phyloP scores from a whole-genome alignment of 2,329 filamentous ascomycete species.

The Aspergillus tanneri region DNA sequence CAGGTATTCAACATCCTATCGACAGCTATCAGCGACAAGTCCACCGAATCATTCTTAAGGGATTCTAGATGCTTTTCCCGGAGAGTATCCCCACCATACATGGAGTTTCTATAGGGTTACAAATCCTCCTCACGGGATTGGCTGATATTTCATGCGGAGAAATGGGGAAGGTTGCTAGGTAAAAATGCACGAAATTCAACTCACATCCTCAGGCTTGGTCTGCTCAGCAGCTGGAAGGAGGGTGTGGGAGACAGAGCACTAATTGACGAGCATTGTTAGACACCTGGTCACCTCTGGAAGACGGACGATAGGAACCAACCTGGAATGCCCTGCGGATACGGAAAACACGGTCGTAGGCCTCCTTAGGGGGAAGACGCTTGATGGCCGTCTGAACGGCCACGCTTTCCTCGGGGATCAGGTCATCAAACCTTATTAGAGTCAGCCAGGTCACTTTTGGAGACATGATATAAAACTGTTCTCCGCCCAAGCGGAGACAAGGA shows the following conservation, averaged over 20 bases:
- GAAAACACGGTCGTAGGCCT: constrained; percentile 95
- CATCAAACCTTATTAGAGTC: constrained; percentile 69
- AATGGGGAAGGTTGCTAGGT: constrained; percentile 14
- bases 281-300: constrained; percentile 9
- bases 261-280: constrained; percentile 26
- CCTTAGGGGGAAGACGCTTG: constrained; percentile 84
- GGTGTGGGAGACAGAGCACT: constrained; percentile 67
- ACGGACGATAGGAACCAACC: constrained; percentile 48
- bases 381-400: constrained; percentile 82
- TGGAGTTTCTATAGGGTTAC: constrained; percentile 23
- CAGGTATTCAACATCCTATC: constrained; percentile 66
- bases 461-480: constrained; percentile 9
- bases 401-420: constrained; percentile 91
- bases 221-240: constrained; percentile 64
- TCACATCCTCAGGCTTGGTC: constrained; percentile 67
- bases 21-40: neutral
- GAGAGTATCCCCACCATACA: constrained; percentile 1
- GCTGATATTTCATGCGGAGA: constrained; percentile 31
- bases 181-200: constrained; percentile 20
- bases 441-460: constrained; percentile 7
- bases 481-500: constrained; percentile 13
- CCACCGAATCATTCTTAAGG: neutral
- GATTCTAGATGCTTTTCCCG: neutral
- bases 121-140: constrained; percentile 41
- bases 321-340: constrained; percentile 94